Base-by-base conservation (phyloP, 495 filamentous ascomycete species). In the Talaromyces stipitatus region DNA sequence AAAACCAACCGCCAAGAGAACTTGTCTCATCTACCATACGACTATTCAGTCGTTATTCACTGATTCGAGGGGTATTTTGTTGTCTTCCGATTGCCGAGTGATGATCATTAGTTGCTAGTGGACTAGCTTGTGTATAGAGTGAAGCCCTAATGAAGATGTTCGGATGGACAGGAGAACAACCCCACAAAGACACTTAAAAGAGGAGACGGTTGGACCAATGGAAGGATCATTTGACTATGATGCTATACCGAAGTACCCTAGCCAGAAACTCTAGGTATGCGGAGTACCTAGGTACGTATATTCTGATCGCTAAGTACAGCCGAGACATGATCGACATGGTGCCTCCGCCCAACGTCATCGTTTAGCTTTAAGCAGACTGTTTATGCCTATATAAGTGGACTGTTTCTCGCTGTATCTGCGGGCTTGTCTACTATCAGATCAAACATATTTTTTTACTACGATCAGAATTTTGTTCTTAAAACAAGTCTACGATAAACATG, bases 241-340 rank as follows among this genome's bases (percentile, higher is more conserved):
- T 2, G 16, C 7, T 41, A 16, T 41, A 36, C 33, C n/a, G n/a
- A n/a, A n/a, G n/a, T n/a, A n/a, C n/a, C n/a, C n/a, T n/a, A n/a
- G n/a, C n/a, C n/a, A n/a, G n/a, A n/a, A n/a, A n/a, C 33, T 36
- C 14, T 36, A 36, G 33, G 4, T 10, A 4, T 33, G 28, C 28
- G 9, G 9, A 33, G 12, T 14, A 38, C n/a, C 12, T n/a, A 33
- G 10, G 36, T 41, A 36, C 33, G n/a, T n/a, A n/a, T n/a, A n/a
- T n/a, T n/a, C n/a, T n/a, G n/a, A n/a, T n/a, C n/a, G n/a, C n/a
- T n/a, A 29, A 3, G 33, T n/a, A 16, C 33, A 48, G 24, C 45
- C 45, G 45, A 48, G 45, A 48, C 45, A 48, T 48, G 45, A 48
- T 48, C 45, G 45, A 48, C 45, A 48, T 9, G 22, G 6, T 47